phyloP scores from a whole-genome alignment of 169 alveolate species.

The Blepharisma undulans region DNA sequence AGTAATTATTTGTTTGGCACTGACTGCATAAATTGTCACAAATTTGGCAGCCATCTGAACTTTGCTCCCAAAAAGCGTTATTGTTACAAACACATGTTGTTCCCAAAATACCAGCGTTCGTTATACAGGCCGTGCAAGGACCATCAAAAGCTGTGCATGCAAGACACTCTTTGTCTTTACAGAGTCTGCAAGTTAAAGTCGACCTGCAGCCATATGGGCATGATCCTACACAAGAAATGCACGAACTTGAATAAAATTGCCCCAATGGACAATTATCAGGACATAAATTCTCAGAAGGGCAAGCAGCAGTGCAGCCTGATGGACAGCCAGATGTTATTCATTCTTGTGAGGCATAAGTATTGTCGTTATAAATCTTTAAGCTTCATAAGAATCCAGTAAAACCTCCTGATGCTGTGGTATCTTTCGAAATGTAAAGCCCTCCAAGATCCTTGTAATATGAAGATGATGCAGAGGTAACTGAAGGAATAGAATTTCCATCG shows the following conservation, averaged over 20 bases:
- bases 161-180: neutral
- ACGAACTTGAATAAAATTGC: no score
- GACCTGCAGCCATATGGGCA: neutral
- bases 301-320: no score
- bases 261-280: no score
- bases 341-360: neutral
- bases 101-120: no score
- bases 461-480: neutral
- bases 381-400: neutral
- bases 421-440: neutral
- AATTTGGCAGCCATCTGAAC: no score
- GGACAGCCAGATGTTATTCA: no score
- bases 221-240: neutral
- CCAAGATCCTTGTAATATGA: neutral
- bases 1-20: neutral
- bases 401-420: neutral
- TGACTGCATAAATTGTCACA: neutral
- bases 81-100: no score
- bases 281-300: no score
- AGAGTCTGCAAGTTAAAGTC: neutral
- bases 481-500: neutral
- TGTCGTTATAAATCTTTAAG: neutral
- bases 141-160: neutral
- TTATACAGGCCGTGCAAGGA: neutral
- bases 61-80: no score